Base-by-base conservation (phyloP, 768 basidiomycete species). In the Mycena indigotica region DNA sequence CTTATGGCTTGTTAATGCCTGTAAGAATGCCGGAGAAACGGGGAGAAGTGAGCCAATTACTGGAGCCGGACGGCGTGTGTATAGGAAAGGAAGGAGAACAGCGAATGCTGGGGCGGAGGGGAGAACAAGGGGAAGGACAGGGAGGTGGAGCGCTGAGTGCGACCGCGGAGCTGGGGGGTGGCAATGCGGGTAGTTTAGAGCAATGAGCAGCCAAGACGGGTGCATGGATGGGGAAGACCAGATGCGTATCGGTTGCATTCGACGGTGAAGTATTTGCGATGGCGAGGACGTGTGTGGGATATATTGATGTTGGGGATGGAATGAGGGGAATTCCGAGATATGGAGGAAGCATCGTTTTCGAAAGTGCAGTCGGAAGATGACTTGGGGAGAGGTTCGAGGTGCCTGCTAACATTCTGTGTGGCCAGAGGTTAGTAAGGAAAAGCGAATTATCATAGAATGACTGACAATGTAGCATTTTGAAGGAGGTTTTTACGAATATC, bases 81-180 rank as follows among this genome's bases (percentile, higher is more conserved):
- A 91, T 62, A 93, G 76, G 75, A 81, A 91, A 0, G 76, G 70
- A 62, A 85, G 84, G 8, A 93, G 76, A 28, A 84, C 71, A 8
- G 83, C 72, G 72, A 91, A 92, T 0, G 88, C 83, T 2, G 81
- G 79, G 0, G 88, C 84, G 2, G 87, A 86, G 2, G 91, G 91
- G 13, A 93, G 77, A 39, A 82, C 77, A 63, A 93, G 72, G 2
- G 85, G 86, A 13, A 91, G 76, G 17, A 93, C 82, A 21, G 91
- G 90, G 4, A 93, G 67, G n/a, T 77, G 70, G 52, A 80, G 46
- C 39, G 65, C 72, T 19, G 65, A 63, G 10, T 63, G 66, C 12
- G 73, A 62, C 6, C 69, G 66, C 3, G 68, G 68, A 0, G 72
- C 65, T 1, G 77, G 71, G n/a, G 0, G 74, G 60, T 1, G 85